phyloP scores from a whole-genome alignment of 2,329 filamentous ascomycete genomes.

The Fusarium praegraminearum region DNA sequence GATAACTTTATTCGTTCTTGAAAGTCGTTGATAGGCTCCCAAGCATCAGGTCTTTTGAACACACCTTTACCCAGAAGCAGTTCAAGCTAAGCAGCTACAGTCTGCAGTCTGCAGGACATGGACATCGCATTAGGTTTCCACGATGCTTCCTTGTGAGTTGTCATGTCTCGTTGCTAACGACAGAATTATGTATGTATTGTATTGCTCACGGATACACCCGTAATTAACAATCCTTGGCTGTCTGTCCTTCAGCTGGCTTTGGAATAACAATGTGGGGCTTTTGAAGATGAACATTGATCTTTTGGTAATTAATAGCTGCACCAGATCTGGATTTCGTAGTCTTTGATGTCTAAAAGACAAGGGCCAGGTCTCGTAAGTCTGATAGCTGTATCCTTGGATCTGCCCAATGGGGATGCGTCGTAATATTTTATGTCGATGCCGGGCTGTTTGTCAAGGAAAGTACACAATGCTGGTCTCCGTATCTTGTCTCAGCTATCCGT shows the following conservation, averaged over 20 bases:
- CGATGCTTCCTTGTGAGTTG: constrained; percentile 12
- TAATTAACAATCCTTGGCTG: constrained; percentile 7
- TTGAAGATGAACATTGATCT: constrained; percentile 11
- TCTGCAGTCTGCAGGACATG: constrained; percentile 46
- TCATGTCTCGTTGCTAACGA: constrained; percentile 13
- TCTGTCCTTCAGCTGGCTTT: constrained; percentile 12
- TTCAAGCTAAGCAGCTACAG: constrained; percentile 13
- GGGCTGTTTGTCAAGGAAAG: not conserved
- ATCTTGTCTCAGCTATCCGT: constrained; percentile 14
- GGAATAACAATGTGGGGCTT: constrained; percentile 19
- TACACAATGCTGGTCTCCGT: constrained; percentile 2
- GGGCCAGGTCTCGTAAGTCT: constrained; percentile 1
- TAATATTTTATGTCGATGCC: not conserved
- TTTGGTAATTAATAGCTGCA: constrained; percentile 25
- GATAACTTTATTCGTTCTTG: constrained; percentile 22
- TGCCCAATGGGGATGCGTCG: constrained; percentile 13
- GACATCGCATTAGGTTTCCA: constrained; percentile 37
- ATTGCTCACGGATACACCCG: constrained; percentile 9
- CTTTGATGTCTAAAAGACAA: constrained; percentile 11
- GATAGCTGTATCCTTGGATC: not conserved
- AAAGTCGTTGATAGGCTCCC: constrained; percentile 2
- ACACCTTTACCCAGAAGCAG: constrained; percentile 5
- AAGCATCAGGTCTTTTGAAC: constrained; percentile 1
- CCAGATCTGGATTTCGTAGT: constrained; percentile 25
- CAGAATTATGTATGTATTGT: not conserved